Evolutionary conservation across 2,329 filamentous ascomycete species (phyloP), one percentile per base, ranked within the genome.

Genomic region (Sarocladium brachiariae): DNA sequence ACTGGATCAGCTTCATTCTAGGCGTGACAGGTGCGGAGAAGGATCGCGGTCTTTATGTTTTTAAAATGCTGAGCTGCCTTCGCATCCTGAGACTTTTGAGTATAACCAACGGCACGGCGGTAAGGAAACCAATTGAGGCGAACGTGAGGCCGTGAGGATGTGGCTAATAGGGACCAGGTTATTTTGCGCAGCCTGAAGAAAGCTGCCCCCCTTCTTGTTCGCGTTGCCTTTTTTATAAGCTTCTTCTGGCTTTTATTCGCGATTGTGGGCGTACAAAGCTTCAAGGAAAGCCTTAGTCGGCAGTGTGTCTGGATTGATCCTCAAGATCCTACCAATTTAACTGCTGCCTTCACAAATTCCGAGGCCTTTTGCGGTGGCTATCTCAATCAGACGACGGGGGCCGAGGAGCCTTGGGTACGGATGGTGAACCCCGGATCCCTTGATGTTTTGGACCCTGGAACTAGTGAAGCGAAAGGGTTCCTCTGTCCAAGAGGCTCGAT

Each of bases 171-270:
- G 37, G 23, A 45, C 4, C 59, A 89, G 81, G 91, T 97, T 52
- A 99, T 99, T 61, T 73, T 99, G 39, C 81, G 89, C 64, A 97
- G 92, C 77, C 68, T 99, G 54, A 99, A 99, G 65, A 95, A 96
- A 64, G 91, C 93, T 2, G 89, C 92, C 0, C 93, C 95, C 2
- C 74, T 96, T 31, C 80, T 99, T 21, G 81, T 96, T 23, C 89
- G 96, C 55, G 91, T 99, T 27, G 91, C 89, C 1, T 96, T 99
- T 63, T 74, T 99, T 19, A 90, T 99, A 57, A 80, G 87, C 13
- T 99, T 99, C 70, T 99, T 99, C 69, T 99, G 93, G 93, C 78
- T 99, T 37, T 72, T 97, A 10, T 99, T 99, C 70, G 93, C 90
- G 33, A 96, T 99, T 55, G 84, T 99, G 52, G 95, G 93, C 5